A percentile compares a stretch with the other conserved stretches of the same genome.
These are phyloP conservation scores for Pichia insulana DNA, from an alignment of 805 yeast genomes.

Conservation along the genomic window DNA sequence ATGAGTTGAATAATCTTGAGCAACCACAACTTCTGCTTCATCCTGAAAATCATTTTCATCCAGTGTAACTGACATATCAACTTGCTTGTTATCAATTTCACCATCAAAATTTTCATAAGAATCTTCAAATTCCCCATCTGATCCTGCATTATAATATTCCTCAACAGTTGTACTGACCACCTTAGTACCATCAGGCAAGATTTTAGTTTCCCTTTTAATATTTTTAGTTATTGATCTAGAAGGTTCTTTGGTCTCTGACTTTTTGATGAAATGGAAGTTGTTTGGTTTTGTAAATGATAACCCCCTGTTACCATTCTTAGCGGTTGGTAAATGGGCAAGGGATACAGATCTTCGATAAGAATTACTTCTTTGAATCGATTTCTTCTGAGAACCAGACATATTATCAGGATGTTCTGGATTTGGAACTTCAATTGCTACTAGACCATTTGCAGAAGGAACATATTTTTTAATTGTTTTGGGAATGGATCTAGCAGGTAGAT, in stretches of 20 bases:
- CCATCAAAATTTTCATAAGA: slow-evolving; percentile 8
- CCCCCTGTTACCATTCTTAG: background rate
- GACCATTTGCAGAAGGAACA: slow-evolving; percentile 67
- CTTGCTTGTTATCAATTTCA: background rate
- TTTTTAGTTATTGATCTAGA: slow-evolving; percentile 7
- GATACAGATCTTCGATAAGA: slow-evolving; percentile 4
- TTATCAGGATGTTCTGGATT: slow-evolving; percentile 21
- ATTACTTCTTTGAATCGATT: background rate
- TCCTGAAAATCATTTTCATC: slow-evolving; percentile 3
- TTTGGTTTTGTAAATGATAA: background rate
- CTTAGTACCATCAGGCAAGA: slow-evolving; percentile 12
- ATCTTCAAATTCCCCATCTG: slow-evolving; percentile 5
- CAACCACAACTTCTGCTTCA: slow-evolving; percentile 2
- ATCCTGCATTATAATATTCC: slow-evolving; percentile 17
- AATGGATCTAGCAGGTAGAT: slow-evolving; percentile 3
- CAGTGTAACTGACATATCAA: slow-evolving; percentile 6
- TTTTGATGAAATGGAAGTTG: background rate
- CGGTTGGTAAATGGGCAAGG: background rate
- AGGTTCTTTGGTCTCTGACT: background rate
- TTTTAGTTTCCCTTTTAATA: slow-evolving; percentile 8
- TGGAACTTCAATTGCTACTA: slow-evolving; percentile 63
- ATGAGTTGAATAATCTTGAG: background rate
- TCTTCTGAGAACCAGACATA: background rate
- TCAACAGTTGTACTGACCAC: slow-evolving; percentile 12
- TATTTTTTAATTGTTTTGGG: slow-evolving; percentile 55